Percentiles rank a stretch among this genome's conserved stretches.
phyloP scores from a whole-genome alignment of 2,329 filamentous ascomycete genomes.

The Cordyceps pruinosa region DNA sequence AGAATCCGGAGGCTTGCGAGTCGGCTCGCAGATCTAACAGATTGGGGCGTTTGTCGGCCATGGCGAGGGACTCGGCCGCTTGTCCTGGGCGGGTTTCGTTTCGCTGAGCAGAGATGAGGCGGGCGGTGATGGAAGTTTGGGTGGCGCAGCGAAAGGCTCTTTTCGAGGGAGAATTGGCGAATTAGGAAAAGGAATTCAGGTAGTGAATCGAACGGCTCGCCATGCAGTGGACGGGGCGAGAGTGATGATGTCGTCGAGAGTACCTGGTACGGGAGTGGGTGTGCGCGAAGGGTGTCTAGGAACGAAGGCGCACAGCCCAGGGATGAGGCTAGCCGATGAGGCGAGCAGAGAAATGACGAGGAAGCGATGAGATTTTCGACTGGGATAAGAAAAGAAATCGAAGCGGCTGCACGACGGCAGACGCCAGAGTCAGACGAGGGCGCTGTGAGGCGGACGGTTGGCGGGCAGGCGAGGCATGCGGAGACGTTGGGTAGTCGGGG shows the following conservation, averaged over 20 bases:
- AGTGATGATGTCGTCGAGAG: not conserved
- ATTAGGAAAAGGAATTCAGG: not conserved
- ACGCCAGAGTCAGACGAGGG: not conserved
- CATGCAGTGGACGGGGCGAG: not conserved
- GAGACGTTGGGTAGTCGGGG: constrained; percentile 9
- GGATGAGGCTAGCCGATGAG: not conserved
- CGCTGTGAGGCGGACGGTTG: not conserved
- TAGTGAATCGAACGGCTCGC: not conserved
- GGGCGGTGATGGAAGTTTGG: not conserved
- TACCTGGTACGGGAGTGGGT: not conserved
- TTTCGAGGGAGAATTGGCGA: not conserved
- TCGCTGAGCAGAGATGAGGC: not conserved
- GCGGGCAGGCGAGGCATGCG: constrained; percentile 1
- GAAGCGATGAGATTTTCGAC: not conserved
- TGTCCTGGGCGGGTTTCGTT: not conserved
- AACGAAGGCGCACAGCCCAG: not conserved
- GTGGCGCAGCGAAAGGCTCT: not conserved
- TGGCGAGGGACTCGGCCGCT: not conserved
- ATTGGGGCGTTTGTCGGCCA: constrained; percentile 39
- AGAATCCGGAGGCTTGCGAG: constrained; percentile 4
- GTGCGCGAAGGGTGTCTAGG: not conserved
- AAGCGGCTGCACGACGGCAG: not conserved
- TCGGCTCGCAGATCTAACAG: constrained; percentile 51
- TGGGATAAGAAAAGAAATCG: not conserved
- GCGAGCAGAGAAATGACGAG: not conserved